Base-by-base conservation (phyloP, 345 rosid species). In the Hypericum perforatum region DNA sequence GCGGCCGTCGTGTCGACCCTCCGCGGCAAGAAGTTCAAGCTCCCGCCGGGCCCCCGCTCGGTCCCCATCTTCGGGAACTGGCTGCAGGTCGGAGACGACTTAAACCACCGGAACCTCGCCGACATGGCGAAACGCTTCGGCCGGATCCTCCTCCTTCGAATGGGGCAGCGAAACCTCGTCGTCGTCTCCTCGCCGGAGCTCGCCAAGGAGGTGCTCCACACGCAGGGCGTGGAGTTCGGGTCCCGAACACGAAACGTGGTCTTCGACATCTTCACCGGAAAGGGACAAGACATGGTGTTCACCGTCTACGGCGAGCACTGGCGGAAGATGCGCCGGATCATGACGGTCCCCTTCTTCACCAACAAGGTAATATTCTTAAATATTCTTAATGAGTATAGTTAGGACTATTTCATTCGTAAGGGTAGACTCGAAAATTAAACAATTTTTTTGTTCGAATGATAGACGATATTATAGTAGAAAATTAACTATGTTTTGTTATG, bases 231-330 rank as follows among this genome's bases (percentile, higher is more conserved):
- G 0, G 96, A 92, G 71, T 92, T 92, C 57, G 98, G 98, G 12
- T 92, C 98, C 8, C 65, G 97, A 41, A 92, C 97, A 0, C 76
- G 98, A 0, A 92, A 92, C 67, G 94, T 92, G 7, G 98, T 92
- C 39, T 85, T 92, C 67, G 98, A 92, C 39, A 92, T 92, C 36
- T 92, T 92, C 78, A 92, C 98, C 0, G 98, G 98, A 0, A 88
- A 92, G 42, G 97, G 98, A 0, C 98, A 92, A 71, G 98, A 92
- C 63, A 92, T 92, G 98, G 98, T 89, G 61, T 92, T 92, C 76
- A 92, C 98, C 0, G 97, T 92, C 0, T 92, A 92, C 63, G 98
- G 98, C 0, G 99, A 94, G 57, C 99, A 94, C 62, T 94, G 99
- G 97, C 65, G 99, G 58, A 94, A 94, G 80, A 94, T 92, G 98